A percentile compares a stretch with the other conserved stretches of the same genome.
Conservation (phyloP, 495 filamentous ascomycete genomes). For the Xylaria longipes region DNA sequence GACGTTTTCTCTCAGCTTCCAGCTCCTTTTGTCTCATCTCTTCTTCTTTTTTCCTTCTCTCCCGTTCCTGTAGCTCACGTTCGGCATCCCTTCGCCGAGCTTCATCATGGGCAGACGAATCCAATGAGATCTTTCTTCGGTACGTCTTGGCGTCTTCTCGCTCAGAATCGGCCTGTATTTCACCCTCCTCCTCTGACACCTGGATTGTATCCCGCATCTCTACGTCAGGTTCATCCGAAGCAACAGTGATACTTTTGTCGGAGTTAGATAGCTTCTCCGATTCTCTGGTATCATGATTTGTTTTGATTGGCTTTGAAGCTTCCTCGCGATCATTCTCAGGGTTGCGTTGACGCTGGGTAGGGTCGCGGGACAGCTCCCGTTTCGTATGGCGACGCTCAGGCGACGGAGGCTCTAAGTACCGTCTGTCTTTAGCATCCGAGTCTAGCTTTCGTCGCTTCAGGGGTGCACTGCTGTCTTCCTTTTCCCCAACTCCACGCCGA, state of each 20-base stretch:
- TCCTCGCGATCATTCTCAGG: slow-evolving; percentile 46
- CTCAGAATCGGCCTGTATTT: slow-evolving; percentile 50
- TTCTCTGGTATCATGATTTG: slow-evolving; percentile 47
- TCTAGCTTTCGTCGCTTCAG: slow-evolving; percentile 59
- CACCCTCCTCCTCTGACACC: slow-evolving; percentile 42
- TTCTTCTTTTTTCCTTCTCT: slow-evolving; percentile 54
- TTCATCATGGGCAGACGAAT: slow-evolving; percentile 53
- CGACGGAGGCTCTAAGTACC: slow-evolving; percentile 45
- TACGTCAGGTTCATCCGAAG: slow-evolving; percentile 54
- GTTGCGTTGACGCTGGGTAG: slow-evolving; percentile 31
- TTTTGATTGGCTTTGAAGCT: slow-evolving; percentile 44
- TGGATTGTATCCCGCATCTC: slow-evolving; percentile 54
- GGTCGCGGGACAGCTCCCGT: slow-evolving; percentile 44
- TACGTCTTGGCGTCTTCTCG: slow-evolving; percentile 48
- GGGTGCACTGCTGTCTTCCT: slow-evolving; percentile 60
- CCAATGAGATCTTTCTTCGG: slow-evolving; percentile 44
- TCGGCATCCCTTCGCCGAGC: slow-evolving; percentile 55
- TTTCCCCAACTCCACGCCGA: slow-evolving; percentile 59
- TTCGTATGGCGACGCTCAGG: slow-evolving; percentile 51
- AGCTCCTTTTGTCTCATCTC: slow-evolving; percentile 47
- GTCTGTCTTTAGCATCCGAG: slow-evolving; percentile 50
- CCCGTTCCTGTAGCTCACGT: slow-evolving; percentile 55
- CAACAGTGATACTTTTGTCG: slow-evolving; percentile 55
- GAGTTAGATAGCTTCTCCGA: slow-evolving; percentile 43
- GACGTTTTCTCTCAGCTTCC: slow-evolving; percentile 57